These are phyloP conservation scores for Batrachochytrium dendrobatidis DNA, from an alignment of 371 early-diverging fungal genomes.

Conservation along the genomic window DNA sequence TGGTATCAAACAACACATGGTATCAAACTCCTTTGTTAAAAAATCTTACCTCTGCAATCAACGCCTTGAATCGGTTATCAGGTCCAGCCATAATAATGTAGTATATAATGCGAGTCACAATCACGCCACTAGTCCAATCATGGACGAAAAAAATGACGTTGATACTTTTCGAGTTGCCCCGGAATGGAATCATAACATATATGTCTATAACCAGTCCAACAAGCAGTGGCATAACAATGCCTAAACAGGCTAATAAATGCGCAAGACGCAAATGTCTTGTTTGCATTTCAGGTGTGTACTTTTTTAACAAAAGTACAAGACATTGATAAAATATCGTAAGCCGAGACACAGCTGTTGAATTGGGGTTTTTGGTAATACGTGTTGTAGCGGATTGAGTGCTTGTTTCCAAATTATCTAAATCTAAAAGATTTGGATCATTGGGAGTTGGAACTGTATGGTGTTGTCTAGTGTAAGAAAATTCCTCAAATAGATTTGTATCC, in stretches of 20 bases:
- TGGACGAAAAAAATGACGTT: conserved; percentile 27
- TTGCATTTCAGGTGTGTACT: no score
- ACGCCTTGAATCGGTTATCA: conserved; percentile 21
- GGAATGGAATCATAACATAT: conserved; percentile 29
- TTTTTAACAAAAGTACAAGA: no score
- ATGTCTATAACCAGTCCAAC: conserved; percentile 33
- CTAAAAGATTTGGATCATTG: no score
- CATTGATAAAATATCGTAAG: no score
- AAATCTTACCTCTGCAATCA: conserved; percentile 15
- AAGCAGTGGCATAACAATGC: conserved; percentile 28
- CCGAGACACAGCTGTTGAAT: no score
- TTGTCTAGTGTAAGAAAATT: no score
- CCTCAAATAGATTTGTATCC: no score
- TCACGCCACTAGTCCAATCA: conserved; percentile 37
- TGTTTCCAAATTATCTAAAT: no score
- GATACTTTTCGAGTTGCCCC: conserved; percentile 13
- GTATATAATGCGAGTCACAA: conserved; percentile 34
- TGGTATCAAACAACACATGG: neutral
- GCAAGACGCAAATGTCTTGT: no score
- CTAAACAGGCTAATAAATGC: conserved; percentile 20
- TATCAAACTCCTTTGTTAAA: neutral
- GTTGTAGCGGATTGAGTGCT: no score
- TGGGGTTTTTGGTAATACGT: no score
- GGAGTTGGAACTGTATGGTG: no score
- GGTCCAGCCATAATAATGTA: conserved; percentile 30